Evolutionary conservation across 2,329 filamentous ascomycete species (phyloP), one percentile per base, ranked within the genome.

Genomic region (Fusarium tupiense): DNA sequence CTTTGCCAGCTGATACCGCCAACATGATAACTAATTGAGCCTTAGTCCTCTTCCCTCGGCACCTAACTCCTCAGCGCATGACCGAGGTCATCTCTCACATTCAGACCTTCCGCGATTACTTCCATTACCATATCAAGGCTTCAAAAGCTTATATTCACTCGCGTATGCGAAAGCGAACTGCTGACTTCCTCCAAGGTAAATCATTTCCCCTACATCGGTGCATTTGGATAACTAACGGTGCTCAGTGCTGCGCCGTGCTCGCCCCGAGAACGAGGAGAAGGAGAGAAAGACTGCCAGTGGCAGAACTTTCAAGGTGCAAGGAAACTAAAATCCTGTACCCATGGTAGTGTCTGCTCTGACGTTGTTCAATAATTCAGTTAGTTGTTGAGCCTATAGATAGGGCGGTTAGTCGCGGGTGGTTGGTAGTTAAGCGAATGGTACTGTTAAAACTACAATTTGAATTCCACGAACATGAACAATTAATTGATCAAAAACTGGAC

Each of bases 111-210:
- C 94, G 96, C 76, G 96, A 99, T 82, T 99, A 99, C 85, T 99
- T 99, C 88, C 96, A 99, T 84, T 99, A 99, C 84, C 96, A 99
- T 85, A 99, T 99, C 86, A 99, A 99, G 86, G 97, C 96, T 37
- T 98, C 95, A 72, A 99, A 99, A 88, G 96, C 97, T 61, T 99
- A 98, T 81, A 99, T 99, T 76, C 96, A 99, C 88, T 97, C 95
- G 40, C 91, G 97, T 80, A 99, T 99, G 96, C 92, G 96, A 82
- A 94, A 96, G 87, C 91, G 96, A 83, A 99, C 97, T 16, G 96
- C 96, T 57, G 97, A 99, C 83, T 99, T 99, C 87, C 91, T 99
- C 66, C 97, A 99, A 90, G 94, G 94, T 96, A 87, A 82, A 88
- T 77, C 40, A 33, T n/a, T 11, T 35, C 14, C 17, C n/a, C n/a